A percentile compares a stretch with the other conserved stretches of the same genome.
phyloP scores from a whole-genome alignment of 1,284 basidiomycete genomes.

The Cryptococcus maquisensis region DNA sequence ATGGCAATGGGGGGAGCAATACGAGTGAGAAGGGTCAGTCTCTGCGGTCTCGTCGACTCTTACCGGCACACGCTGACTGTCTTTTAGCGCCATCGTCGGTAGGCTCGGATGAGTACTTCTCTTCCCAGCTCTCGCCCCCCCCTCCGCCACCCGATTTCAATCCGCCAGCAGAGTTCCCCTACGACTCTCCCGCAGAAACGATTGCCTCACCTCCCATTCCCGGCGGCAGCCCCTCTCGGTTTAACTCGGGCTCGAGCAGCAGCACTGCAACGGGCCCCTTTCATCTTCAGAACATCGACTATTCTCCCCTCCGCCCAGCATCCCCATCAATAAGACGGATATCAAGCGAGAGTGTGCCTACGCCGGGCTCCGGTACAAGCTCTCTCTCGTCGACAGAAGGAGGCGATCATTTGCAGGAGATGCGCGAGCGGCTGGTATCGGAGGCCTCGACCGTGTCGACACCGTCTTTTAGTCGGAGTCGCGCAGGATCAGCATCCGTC shows the following conservation, averaged over 20 bases:
- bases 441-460: slow-evolving; percentile 9
- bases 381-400: slow-evolving; percentile 18
- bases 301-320: slow-evolving; percentile 17
- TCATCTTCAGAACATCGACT: not conserved
- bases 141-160: slow-evolving; percentile 38
- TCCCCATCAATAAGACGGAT: slow-evolving; percentile 28
- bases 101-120: not conserved
- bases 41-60: too few relatives aligned
- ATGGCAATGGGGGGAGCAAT: too few relatives aligned
- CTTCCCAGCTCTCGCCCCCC: slow-evolving; percentile 18
- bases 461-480: slow-evolving; percentile 6
- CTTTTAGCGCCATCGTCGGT: not conserved
- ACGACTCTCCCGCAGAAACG: slow-evolving; percentile 15
- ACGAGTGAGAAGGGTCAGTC: too few relatives aligned
- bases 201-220: slow-evolving; percentile 13
- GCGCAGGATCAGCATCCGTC: slow-evolving; percentile 6
- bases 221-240: slow-evolving; percentile 3
- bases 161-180: slow-evolving; percentile 30
- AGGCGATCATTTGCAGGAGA: slow-evolving; percentile 30
- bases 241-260: not conserved
- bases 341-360: slow-evolving; percentile 27
- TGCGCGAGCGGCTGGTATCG: slow-evolving; percentile 23
- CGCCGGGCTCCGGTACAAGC: slow-evolving; percentile 11
- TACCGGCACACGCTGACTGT: too few relatives aligned
- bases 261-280: not conserved